A percentile compares a stretch with the other conserved stretches of the same genome.
Evolutionary conservation across 257 asterid species (phyloP).

Genomic region (Nemophila menziesii): DNA sequence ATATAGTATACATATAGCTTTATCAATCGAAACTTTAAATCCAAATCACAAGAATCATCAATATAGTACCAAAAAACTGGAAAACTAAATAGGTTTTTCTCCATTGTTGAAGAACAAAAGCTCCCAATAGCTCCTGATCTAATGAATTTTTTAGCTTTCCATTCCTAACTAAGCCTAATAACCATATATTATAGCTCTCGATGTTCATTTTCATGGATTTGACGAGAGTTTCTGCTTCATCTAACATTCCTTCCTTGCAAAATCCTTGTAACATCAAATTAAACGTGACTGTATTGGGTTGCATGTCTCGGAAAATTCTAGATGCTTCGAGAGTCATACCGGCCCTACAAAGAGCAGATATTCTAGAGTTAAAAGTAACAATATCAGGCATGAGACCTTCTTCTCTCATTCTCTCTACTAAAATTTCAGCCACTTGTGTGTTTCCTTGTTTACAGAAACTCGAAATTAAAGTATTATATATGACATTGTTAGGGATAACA

Average conservation of each 20-base stretch:
- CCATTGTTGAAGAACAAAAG: constrained; percentile 50
- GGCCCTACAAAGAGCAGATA: constrained; percentile 70
- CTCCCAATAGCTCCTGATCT: constrained; percentile 68
- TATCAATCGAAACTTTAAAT: too few species aligned
- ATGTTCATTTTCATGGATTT: constrained; percentile 55
- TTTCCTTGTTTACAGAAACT: constrained; percentile 59
- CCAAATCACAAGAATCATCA: too few species aligned
- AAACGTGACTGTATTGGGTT: constrained; percentile 62
- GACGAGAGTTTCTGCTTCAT: constrained; percentile 50
- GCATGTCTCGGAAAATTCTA: constrained; percentile 89
- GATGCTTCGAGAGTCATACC: constrained; percentile 82
- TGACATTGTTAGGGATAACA: constrained; percentile 38
- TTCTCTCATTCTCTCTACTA: constrained; percentile 79
- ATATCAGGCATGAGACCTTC: constrained; percentile 65
- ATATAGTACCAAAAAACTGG: too few species aligned
- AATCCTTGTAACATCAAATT: constrained; percentile 77
- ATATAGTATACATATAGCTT: too few species aligned
- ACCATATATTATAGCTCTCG: constrained; percentile 65
- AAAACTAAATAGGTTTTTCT: too few species aligned
- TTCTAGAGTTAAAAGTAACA: constrained; percentile 80
- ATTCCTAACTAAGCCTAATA: constrained; percentile 57
- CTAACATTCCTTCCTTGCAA: constrained; percentile 68
- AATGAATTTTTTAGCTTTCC: too few species aligned
- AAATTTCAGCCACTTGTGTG: constrained; percentile 61
- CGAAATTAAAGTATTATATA: constrained; percentile 66